A percentile compares a stretch with the other conserved stretches of the same genome.
Evolutionary conservation across 768 basidiomycete species (phyloP).

Genomic region (Lactarius sp.): DNA sequence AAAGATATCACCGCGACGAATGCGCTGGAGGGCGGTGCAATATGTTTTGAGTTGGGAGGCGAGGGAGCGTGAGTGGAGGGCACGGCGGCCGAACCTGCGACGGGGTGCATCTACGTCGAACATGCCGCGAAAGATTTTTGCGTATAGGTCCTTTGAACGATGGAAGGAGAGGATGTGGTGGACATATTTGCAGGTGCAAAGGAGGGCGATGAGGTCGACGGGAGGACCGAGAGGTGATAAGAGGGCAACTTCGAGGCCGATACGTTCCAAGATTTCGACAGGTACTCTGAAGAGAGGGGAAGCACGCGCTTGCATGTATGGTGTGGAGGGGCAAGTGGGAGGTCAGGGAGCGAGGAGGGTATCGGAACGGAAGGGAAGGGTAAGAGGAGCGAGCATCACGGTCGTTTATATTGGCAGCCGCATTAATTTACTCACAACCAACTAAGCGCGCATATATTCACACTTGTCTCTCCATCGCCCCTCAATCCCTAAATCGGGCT

Average conservation of each 20-base stretch:
- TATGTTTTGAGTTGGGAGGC: conserved; percentile 39
- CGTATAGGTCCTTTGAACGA: conserved; percentile 40
- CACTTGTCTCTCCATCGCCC: neutral
- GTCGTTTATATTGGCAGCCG: conserved; percentile 19
- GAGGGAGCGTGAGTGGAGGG: conserved; percentile 37
- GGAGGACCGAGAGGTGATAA: conserved; percentile 45
- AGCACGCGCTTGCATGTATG: neutral
- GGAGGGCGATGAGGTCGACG: conserved; percentile 42
- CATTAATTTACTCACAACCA: conserved; percentile 1
- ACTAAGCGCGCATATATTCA: neutral
- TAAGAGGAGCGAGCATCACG: conserved; percentile 13
- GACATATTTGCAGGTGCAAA: conserved; percentile 40
- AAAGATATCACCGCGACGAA: conserved; percentile 34
- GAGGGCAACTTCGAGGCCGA: conserved; percentile 47
- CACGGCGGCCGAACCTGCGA: conserved; percentile 45
- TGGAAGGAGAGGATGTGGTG: conserved; percentile 34
- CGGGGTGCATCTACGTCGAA: conserved; percentile 52
- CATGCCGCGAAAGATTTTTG: conserved; percentile 47
- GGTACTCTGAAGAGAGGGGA: conserved; percentile 33
- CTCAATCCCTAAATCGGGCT: neutral
- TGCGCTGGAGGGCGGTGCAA: conserved; percentile 31
- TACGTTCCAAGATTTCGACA: conserved; percentile 44
- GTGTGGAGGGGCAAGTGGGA: neutral
- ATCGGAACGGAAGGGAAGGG: conserved; percentile 14
- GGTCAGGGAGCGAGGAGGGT: conserved; percentile 2